A percentile compares a stretch with the other conserved stretches of the same genome.
Conservation (phyloP, 2,329 filamentous ascomycete genomes). For the Aspergillus japonicus region DNA sequence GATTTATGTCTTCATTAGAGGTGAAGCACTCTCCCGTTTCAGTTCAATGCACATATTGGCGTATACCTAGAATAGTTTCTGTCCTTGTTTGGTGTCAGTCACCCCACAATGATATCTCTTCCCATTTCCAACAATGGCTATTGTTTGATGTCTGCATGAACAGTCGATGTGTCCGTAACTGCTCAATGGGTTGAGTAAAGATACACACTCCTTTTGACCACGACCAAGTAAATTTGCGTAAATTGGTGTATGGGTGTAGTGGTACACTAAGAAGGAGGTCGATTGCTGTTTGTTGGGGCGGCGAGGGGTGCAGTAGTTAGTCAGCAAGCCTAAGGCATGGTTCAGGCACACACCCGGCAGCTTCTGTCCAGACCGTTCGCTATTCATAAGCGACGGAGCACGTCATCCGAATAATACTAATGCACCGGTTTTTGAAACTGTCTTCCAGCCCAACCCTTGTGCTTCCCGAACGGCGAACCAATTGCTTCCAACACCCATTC, state of each 20-base stretch:
- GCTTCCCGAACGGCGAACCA: not conserved
- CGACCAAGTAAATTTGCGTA: too few relatives aligned
- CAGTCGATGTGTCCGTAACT: too few relatives aligned
- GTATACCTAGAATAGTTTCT: constrained; percentile 5
- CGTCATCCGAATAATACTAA: constrained; percentile 24
- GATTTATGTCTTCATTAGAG: constrained; percentile 19
- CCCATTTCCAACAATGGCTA: not conserved
- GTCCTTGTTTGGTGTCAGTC: not conserved
- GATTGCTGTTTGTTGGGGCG: not conserved
- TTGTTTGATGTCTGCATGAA: constrained; percentile 1
- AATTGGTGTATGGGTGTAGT: too few relatives aligned
- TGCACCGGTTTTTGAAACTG: not conserved
- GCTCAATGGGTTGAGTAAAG: too few relatives aligned
- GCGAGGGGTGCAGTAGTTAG: too few relatives aligned
- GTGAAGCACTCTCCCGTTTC: constrained; percentile 16
- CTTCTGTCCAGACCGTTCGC: constrained; percentile 24
- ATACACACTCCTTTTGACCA: too few relatives aligned
- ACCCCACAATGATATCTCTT: not conserved
- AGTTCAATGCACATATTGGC: constrained; percentile 21
- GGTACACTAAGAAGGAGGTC: too few relatives aligned
- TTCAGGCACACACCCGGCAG: constrained; percentile 13
- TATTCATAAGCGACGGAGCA: constrained; percentile 37
- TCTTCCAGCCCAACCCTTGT: not conserved
- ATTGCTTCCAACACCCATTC: not conserved
- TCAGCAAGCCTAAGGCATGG: constrained; percentile 10